Conservation (phyloP, 805 yeast genomes). For the Candida caryicola region DNA sequence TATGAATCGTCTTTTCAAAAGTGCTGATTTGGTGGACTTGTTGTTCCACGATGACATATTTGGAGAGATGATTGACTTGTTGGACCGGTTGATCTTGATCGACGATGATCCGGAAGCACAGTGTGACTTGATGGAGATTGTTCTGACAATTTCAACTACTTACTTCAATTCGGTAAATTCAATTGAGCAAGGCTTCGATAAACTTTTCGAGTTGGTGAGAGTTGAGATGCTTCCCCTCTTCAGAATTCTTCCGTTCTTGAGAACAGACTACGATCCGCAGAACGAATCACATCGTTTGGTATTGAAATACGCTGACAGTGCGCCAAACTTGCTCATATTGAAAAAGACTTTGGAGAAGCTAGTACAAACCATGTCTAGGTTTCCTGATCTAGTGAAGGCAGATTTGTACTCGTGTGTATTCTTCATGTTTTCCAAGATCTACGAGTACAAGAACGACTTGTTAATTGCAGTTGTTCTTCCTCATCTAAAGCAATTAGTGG, state of each 20-base stretch:
- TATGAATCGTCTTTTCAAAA: constrained; percentile 49
- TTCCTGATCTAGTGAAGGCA: constrained; percentile 64
- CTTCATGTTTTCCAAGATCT: constrained; percentile 57
- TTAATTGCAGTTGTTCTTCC: constrained; percentile 50
- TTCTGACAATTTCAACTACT: constrained; percentile 28
- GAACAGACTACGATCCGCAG: constrained; percentile 39
- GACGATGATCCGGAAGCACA: constrained; percentile 63
- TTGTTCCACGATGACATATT: constrained; percentile 67
- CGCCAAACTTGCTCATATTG: constrained; percentile 40
- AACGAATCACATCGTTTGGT: constrained; percentile 23
- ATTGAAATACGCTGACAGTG: constrained; percentile 29
- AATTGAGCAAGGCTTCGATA: constrained; percentile 62
- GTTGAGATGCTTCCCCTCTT: constrained; percentile 64
- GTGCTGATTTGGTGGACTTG: constrained; percentile 53
- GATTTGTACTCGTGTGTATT: constrained; percentile 74
- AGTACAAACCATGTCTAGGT: constrained; percentile 58
- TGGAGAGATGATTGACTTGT: constrained; percentile 69
- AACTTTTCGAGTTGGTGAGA: constrained; percentile 76
- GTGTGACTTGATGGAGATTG: constrained; percentile 43
- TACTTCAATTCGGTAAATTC: constrained; percentile 20
- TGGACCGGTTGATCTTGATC: constrained; percentile 67
- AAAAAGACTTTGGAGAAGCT: constrained; percentile 51
- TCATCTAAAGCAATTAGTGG: constrained; percentile 32
- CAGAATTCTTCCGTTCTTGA: constrained; percentile 56
- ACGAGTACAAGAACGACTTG: constrained; percentile 41